A percentile compares a stretch with the other conserved stretches of the same genome.
These are phyloP conservation scores for Inga leiocalycina DNA, from an alignment of 306 rosid species.

Conservation along the genomic window DNA sequence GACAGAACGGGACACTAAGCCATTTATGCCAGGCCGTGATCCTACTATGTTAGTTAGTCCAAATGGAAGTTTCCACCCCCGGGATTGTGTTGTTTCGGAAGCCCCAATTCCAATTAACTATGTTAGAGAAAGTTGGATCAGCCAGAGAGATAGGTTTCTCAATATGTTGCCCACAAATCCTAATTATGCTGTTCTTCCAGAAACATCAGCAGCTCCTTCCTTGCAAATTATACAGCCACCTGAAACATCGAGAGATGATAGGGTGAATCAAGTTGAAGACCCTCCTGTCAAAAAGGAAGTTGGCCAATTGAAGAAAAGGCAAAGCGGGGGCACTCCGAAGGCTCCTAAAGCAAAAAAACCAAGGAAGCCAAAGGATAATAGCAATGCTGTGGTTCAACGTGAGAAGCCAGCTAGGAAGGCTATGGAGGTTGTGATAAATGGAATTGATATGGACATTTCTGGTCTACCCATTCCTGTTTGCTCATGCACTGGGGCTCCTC, in stretches of 20 bases:
- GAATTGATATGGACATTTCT: conserved; percentile 88
- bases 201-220: conserved; percentile 66
- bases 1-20: conserved; percentile 73
- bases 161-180: conserved; percentile 72
- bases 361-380: conserved; percentile 66
- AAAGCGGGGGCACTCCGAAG: conserved; percentile 47
- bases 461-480: conserved; percentile 91
- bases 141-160: conserved; percentile 68
- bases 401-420: conserved; percentile 72
- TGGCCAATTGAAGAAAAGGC: conserved; percentile 68
- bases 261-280: conserved; percentile 61
- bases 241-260: conserved; percentile 61
- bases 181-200: conserved; percentile 63
- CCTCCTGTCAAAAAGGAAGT: conserved; percentile 59
- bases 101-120: conserved; percentile 59
- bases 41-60: conserved; percentile 54
- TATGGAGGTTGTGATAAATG: conserved; percentile 79
- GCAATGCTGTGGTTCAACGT: conserved; percentile 57
- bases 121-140: conserved; percentile 77
- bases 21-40: conserved; percentile 76
- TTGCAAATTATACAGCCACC: conserved; percentile 64
- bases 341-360: conserved; percentile 78
- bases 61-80: conserved; percentile 65
- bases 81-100: conserved; percentile 70
- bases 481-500: conserved; percentile 86